Evolutionary conservation across 1,284 basidiomycete genomes (phyloP), one percentile per base, ranked within the genome.

Genomic region (Apiotrichum mycotoxinovorans): DNA sequence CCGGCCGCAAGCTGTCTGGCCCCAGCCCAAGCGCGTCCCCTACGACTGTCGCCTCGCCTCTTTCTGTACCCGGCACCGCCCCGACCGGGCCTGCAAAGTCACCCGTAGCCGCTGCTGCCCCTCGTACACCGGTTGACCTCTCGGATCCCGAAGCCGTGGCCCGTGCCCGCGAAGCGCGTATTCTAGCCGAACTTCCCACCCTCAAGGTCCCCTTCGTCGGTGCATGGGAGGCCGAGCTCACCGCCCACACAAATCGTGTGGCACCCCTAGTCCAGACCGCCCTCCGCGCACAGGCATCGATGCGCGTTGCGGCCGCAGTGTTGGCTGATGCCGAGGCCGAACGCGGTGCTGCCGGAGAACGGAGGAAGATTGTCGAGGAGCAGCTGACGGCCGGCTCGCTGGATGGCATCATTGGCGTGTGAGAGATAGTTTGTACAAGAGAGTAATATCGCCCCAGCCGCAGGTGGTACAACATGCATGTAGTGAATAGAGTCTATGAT

Each of bases 321-420:
- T 49, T 74, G 14, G 68, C 71, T 7, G 72, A 75, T 53, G 73
- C 71, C 0, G 73, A 75, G 61, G 68, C 68, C 22, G 72, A 75
- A 53, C 52, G 69, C 9, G 35, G 60, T 2, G 67, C 69, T 1
- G 73, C 69, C 2, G 57, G 43, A 5, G 72, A 74, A 51, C 58
- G 73, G 46, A 57, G 70, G 34, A 62, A 60, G 50, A 62, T 69
- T 1, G 63, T 58, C 25, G 68, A 72, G 50, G 60, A 50, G 40
- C 67, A 69, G 51, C 57, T 71, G 47, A 48, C 56, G 41, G 53
- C 55, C 9, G 61, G 62, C 10, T 60, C 52, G 23, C 56, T 70
- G 14, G 64, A 66, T 7, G 63, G 58, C 14, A 63, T 63, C n/a
- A 63, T 63, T 25, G 52, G 55, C 8, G 50, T 54, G 34, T 58